Evolutionary conservation across 371 early-diverging fungal species (phyloP).

Genomic region (Mortierella sp.): DNA sequence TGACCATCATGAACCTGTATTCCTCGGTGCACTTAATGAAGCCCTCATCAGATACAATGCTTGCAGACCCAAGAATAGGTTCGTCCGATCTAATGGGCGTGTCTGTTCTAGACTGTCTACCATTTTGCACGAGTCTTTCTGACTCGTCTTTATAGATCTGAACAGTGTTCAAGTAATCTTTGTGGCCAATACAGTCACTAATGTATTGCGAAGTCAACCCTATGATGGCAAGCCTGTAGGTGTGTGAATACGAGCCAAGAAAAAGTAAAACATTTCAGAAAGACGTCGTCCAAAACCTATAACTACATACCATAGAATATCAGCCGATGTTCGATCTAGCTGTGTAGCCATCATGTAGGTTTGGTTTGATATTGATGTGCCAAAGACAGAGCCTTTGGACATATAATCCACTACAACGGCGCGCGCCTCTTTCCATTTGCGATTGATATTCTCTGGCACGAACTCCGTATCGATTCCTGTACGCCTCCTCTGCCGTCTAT

Average conservation of each 20-base stretch:
- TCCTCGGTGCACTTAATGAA: conserved; percentile 67
- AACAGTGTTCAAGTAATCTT: conserved; percentile 66
- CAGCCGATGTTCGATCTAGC: conserved; percentile 31
- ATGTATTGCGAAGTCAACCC: conserved; percentile 80
- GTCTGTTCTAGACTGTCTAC: not conserved
- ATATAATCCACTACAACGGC: conserved; percentile 40
- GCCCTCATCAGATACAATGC: conserved; percentile 32
- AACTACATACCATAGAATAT: conserved; percentile 38
- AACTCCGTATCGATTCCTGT: conserved; percentile 48
- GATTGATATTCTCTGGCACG: conserved; percentile 16
- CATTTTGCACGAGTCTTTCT: conserved; percentile 57
- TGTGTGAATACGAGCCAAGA: not conserved
- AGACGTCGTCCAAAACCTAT: not conserved
- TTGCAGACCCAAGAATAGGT: not conserved
- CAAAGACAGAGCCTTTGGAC: conserved; percentile 34
- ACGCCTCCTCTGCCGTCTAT: conserved; percentile 32
- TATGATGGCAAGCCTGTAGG: conserved; percentile 74
- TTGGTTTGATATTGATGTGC: conserved; percentile 50
- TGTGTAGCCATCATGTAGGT: conserved; percentile 52
- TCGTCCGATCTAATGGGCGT: not conserved
- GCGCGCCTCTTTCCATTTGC: conserved; percentile 39
- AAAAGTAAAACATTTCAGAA: not conserved
- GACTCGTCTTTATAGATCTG: conserved; percentile 71
- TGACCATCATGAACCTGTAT: conserved; percentile 85
- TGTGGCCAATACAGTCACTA: conserved; percentile 72